Base-by-base conservation (phyloP, 129 eudicot species). In the Chrysanthemum makinoi region DNA sequence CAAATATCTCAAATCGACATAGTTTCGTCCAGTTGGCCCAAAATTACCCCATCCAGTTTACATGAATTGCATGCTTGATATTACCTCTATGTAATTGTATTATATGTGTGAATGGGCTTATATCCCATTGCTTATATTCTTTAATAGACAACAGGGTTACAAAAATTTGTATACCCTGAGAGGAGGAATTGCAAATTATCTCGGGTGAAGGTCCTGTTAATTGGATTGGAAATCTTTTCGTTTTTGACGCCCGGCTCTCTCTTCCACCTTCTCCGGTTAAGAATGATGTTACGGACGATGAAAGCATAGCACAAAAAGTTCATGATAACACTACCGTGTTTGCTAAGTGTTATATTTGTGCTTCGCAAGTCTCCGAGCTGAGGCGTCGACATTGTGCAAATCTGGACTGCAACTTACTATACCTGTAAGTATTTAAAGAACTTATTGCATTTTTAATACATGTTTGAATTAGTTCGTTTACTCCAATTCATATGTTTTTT, bases 381-480 rank as follows among this genome's bases (percentile, higher is more conserved):
- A 86, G 99, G 83, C 99, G 90, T 72, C 90, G 99, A 18, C 90
- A 94, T 48, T 94, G 99, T 71, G 99, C 99, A 73, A 94, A 94
- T 85, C 79, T 87, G 9, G 97, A 94, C 79, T 94, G 99, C 89
- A 94, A 94, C 76, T 86, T 87, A 19, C 96, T 94, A 78, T 86
- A 77, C 80, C 74, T 94, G 99, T 94, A 86, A 94, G 99, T 85
- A 19, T 15, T 14, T 30, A 33, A 30, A 61, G 47, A 33, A 35
- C 60, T 39, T 39, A 39, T 39, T 39, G 43, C 7, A 33, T 33
- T 33, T 33, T 33, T 33, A 33, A 33, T 33, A 33, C 39, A 33
- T 33, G 39, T 33, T 33, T 33, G 39, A 33, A 33, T 4, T 33
- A 33, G 39, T 33, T 33, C 39, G 39, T 33, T 33, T 33, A 33